These are phyloP conservation scores for Globisporangium polare DNA, from an alignment of 352 stramenopile genomes.

Conservation along the genomic window DNA sequence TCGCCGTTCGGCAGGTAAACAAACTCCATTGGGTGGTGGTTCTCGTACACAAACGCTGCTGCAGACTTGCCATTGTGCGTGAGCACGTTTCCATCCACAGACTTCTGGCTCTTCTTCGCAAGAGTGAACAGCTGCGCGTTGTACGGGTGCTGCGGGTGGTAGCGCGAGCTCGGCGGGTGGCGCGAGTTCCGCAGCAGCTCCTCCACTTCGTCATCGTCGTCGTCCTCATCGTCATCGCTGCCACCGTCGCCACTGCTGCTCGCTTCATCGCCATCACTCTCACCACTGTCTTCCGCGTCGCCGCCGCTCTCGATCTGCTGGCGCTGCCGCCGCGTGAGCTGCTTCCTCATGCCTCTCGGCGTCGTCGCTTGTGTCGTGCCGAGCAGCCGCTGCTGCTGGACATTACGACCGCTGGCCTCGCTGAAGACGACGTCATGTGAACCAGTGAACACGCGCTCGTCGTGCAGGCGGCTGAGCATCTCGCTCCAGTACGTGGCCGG, in stretches of 20 bases:
- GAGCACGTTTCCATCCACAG: neutral
- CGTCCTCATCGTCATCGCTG: neutral
- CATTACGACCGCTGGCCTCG: constrained; percentile 14
- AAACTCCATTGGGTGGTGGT: constrained; percentile 44
- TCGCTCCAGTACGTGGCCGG: neutral
- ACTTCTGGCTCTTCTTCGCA: constrained; percentile 13
- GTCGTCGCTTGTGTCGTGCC: neutral
- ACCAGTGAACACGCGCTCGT: constrained; percentile 59
- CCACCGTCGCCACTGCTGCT: neutral
- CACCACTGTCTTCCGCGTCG: constrained; percentile 24
- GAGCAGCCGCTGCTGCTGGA: constrained; percentile 9
- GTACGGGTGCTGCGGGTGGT: constrained; percentile 39
- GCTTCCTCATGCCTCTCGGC: constrained; percentile 2
- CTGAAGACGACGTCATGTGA: constrained; percentile 58
- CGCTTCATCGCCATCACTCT: neutral
- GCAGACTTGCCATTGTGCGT: constrained; percentile 8
- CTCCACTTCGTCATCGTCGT: constrained; percentile 2
- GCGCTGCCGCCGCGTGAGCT: neutral
- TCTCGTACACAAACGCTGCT: constrained; percentile 13
- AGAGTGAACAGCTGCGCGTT: constrained; percentile 30
- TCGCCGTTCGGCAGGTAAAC: constrained; percentile 59
- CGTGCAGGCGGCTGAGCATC: constrained; percentile 58
- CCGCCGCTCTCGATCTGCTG: constrained; percentile 2
- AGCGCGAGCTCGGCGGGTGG: constrained; percentile 16
- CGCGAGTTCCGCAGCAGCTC: constrained; percentile 14